A percentile compares a stretch with the other conserved stretches of the same genome.
phyloP scores from a whole-genome alignment of 768 basidiomycete species.

The Podaxis rugospora region DNA sequence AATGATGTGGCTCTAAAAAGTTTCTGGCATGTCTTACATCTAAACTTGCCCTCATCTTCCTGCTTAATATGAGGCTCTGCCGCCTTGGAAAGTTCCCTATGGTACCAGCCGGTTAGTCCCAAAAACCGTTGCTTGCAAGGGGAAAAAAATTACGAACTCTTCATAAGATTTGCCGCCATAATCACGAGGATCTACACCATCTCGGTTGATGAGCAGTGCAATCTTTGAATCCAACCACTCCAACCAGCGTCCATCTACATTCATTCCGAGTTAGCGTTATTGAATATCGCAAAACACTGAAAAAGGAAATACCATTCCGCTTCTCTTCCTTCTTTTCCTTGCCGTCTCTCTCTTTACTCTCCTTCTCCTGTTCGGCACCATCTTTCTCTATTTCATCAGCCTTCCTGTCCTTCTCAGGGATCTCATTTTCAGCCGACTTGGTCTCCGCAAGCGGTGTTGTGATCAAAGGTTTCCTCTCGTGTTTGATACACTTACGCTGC shows the following conservation, averaged over 20 bases:
- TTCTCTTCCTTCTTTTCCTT: slow-evolving; percentile 32
- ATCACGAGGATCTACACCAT: slow-evolving; percentile 78
- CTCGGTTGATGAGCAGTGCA: slow-evolving; percentile 71
- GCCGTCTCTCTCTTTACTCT: slow-evolving; percentile 23
- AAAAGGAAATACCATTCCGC: slow-evolving; percentile 6
- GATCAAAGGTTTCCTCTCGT: slow-evolving; percentile 74
- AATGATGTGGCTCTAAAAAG: slow-evolving; percentile 97
- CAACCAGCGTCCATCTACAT: slow-evolving; percentile 80
- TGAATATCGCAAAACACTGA: slow-evolving; percentile 19
- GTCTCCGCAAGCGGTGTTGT: slow-evolving; percentile 55
- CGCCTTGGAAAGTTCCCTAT: slow-evolving; percentile 76
- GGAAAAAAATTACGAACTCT: slow-evolving; percentile 50
- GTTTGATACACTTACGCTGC: slow-evolving; percentile 90
- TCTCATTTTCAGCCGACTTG: slow-evolving; percentile 53
- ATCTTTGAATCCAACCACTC: slow-evolving; percentile 88
- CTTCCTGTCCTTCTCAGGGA: slow-evolving; percentile 42
- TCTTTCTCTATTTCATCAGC: slow-evolving; percentile 36
- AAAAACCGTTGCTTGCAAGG: slow-evolving; percentile 5
- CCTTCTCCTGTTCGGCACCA: slow-evolving; percentile 30
- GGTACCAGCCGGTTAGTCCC: slow-evolving; percentile 4
- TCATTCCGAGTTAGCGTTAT: slow-evolving; percentile 9
- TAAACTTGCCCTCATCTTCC: slow-evolving; percentile 95
- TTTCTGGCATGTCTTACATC: slow-evolving; percentile 96
- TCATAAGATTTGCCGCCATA: slow-evolving; percentile 89
- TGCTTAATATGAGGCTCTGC: slow-evolving; percentile 84